Evolutionary conservation across 1,139 yeast species (phyloP).

Genomic region (Eremothecium gossypii): DNA sequence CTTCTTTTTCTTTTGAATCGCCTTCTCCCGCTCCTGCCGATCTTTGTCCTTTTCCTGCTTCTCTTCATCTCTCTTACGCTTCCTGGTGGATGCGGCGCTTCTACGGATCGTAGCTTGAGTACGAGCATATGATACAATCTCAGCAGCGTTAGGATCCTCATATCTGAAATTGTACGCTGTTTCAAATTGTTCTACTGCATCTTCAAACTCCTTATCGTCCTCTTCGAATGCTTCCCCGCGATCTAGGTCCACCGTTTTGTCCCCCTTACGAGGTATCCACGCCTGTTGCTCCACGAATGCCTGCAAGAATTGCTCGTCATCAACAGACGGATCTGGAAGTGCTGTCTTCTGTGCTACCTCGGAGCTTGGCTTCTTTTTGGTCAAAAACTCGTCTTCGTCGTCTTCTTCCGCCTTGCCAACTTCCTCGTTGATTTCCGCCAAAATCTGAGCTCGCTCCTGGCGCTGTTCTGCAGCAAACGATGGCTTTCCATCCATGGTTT

Average conservation of each 20-base stretch:
- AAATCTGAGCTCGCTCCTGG: conserved; percentile 62
- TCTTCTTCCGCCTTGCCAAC: conserved; percentile 37
- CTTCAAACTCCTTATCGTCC: conserved; percentile 77
- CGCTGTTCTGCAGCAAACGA: conserved; percentile 63
- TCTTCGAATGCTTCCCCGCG: conserved; percentile 33
- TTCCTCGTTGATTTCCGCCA: conserved; percentile 67
- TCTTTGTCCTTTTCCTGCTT: conserved; percentile 45
- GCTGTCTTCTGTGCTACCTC: conserved; percentile 21
- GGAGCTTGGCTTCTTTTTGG: conserved; percentile 45
- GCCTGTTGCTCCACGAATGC: conserved; percentile 72
- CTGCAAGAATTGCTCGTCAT: conserved; percentile 60
- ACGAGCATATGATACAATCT: conserved; percentile 94
- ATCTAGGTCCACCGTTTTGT: conserved; percentile 48
- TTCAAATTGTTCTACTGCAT: conserved; percentile 86
- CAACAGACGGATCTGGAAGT: conserved; percentile 60
- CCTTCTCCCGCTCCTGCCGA: conserved; percentile 48
- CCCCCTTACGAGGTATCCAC: conserved; percentile 67
- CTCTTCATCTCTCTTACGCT: conserved; percentile 70
- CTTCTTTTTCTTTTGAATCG: conserved; percentile 62
- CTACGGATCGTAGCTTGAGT: conserved; percentile 87
- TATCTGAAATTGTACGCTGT: conserved; percentile 88
- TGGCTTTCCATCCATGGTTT: conserved; percentile 51
- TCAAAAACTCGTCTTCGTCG: conserved; percentile 48
- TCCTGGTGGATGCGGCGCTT: conserved; percentile 62
- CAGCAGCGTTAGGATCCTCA: conserved; percentile 87